Conservation (phyloP, 257 asterid species). For the Ehretia macrophylla region DNA sequence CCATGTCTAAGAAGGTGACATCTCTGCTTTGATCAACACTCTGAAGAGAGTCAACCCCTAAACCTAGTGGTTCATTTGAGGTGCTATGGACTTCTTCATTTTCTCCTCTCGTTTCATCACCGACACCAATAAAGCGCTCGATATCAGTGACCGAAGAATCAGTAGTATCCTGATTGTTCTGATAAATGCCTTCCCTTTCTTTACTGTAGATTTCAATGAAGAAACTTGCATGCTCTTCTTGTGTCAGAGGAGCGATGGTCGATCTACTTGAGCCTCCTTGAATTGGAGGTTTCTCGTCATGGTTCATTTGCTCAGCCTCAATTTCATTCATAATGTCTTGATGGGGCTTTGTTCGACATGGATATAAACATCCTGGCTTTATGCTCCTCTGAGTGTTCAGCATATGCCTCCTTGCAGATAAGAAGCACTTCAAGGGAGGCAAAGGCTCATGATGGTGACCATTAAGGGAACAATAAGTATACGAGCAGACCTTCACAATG, state of each 20-base stretch:
- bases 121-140: not conserved
- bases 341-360: slow-evolving; percentile 28
- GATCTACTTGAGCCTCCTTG: no score
- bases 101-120: slow-evolving; percentile 6
- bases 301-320: not conserved
- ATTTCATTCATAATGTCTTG: not conserved
- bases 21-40: not conserved
- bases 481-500: slow-evolving; percentile 64
- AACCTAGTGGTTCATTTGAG: no score
- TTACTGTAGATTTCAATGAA: slow-evolving; percentile 44
- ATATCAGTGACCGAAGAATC: no score
- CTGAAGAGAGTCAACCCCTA: slow-evolving; percentile 8
- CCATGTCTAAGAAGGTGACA: not conserved
- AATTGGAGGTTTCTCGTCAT: slow-evolving; percentile 14
- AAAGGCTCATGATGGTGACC: slow-evolving; percentile 64
- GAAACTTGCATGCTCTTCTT: slow-evolving; percentile 32
- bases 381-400: slow-evolving; percentile 51
- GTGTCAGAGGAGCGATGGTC: no score
- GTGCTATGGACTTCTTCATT: not conserved
- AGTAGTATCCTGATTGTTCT: no score
- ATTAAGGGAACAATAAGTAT: slow-evolving; percentile 76
- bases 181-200: slow-evolving; percentile 17
- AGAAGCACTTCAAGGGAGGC: slow-evolving; percentile 66
- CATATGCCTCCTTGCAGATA: slow-evolving; percentile 53
- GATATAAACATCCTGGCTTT: slow-evolving; percentile 47